Evolutionary conservation across 345 rosid species (phyloP).

Genomic region (Punica granatum): DNA sequence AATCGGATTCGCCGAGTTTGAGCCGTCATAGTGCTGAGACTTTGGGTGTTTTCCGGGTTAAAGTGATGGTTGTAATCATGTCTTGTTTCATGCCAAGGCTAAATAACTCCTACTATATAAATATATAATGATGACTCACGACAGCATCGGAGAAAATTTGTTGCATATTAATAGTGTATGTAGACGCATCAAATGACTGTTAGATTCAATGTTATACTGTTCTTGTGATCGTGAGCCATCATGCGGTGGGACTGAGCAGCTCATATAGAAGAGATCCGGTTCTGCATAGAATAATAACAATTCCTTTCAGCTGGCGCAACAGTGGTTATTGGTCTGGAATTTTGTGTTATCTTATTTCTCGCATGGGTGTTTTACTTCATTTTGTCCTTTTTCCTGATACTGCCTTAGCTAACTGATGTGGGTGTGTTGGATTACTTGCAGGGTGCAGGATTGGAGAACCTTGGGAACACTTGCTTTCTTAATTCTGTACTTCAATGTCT

Average conservation of each 20-base stretch:
- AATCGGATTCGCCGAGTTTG: too few relatives aligned
- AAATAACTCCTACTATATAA: too few relatives aligned
- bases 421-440: constrained; percentile 23
- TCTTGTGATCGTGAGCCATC: too few relatives aligned
- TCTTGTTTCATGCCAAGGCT: too few relatives aligned
- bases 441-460: constrained; percentile 96
- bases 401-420: not conserved
- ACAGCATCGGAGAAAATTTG: not conserved
- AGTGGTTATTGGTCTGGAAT: not conserved
- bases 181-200: too few relatives aligned
- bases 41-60: not conserved
- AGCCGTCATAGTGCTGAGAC: too few relatives aligned
- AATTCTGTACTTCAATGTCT: constrained; percentile 93
- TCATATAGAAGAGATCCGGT: too few relatives aligned
- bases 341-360: not conserved
- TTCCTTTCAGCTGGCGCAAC: not conserved
- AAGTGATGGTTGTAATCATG: not conserved
- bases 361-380: not conserved
- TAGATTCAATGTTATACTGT: too few relatives aligned
- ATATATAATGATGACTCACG: not conserved
- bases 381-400: not conserved
- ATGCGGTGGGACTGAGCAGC: too few relatives aligned
- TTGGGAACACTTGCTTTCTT: constrained; percentile 96
- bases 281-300: not conserved
- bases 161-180: not conserved